Percentiles rank a stretch among this genome's conserved stretches.
phyloP scores from a whole-genome alignment of 177 flowering plant species.

The Vitis hybrid region DNA sequence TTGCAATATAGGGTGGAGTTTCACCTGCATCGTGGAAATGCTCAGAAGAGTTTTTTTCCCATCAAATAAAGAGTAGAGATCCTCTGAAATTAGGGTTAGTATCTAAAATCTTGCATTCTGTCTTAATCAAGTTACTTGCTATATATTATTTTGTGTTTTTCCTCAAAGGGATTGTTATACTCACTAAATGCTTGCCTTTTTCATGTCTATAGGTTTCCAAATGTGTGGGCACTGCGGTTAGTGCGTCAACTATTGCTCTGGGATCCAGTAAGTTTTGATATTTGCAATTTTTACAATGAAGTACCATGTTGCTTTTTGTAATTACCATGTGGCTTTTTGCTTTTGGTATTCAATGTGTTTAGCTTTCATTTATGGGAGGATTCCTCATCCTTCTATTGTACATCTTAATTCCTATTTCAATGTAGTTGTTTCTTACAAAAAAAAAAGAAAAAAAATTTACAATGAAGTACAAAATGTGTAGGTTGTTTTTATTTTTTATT shows the following conservation, averaged over 20 bases:
- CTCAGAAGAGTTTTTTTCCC: constrained; percentile 84
- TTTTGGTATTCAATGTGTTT: no score
- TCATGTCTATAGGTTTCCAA: constrained; percentile 65
- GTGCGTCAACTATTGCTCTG: constrained; percentile 81
- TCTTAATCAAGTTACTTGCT: background rate
- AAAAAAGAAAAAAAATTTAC: background rate
- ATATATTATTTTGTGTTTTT: background rate
- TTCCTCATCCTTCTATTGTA: no score
- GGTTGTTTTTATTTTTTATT: background rate
- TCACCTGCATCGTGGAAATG: constrained; percentile 97
- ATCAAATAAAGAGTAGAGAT: constrained; percentile 78
- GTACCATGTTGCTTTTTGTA: no score
- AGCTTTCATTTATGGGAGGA: no score
- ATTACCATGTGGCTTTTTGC: no score
- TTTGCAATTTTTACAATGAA: background rate
- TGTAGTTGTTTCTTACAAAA: no score
- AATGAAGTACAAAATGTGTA: background rate
- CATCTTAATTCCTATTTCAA: no score
- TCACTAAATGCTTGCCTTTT: background rate
- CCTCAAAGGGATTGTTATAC: background rate
- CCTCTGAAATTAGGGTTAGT: constrained; percentile 88
- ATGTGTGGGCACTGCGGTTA: constrained; percentile 80
- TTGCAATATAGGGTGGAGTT: constrained; percentile 45
- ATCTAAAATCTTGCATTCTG: constrained; percentile 1
- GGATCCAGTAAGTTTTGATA: constrained; percentile 77